These are phyloP conservation scores for Gaertneriomyces semiglobifer DNA, from an alignment of 192 early-diverging fungal genomes.

Conservation along the genomic window DNA sequence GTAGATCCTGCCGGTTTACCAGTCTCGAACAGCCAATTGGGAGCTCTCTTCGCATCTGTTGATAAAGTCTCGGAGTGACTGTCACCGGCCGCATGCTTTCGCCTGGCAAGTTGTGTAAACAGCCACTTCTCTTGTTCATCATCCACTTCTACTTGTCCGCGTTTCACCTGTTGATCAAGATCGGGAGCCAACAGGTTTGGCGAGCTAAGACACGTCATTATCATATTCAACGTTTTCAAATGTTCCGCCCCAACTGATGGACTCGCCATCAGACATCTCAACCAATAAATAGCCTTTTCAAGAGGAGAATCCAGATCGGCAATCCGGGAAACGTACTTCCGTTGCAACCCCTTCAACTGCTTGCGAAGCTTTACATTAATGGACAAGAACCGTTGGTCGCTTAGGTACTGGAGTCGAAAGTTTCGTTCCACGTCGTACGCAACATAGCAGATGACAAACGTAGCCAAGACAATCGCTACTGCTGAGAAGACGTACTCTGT, in stretches of 20 bases:
- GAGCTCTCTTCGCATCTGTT: constrained; percentile 5
- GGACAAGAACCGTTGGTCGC: constrained; percentile 41
- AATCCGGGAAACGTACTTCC: constrained; percentile 34
- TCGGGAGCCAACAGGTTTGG: constrained; percentile 54
- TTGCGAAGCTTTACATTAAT: constrained; percentile 46
- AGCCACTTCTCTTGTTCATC: constrained; percentile 57
- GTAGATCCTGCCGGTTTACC: background rate
- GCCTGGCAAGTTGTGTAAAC: constrained; percentile 45
- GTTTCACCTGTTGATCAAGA: constrained; percentile 48
- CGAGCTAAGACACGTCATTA: constrained; percentile 45
- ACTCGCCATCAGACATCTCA: constrained; percentile 43
- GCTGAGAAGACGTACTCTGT: constrained; percentile 29
- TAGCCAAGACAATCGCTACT: constrained; percentile 39
- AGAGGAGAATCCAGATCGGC: constrained; percentile 56
- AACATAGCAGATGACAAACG: constrained; percentile 38
- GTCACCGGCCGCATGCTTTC: constrained; percentile 18
- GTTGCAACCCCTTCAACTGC: constrained; percentile 48
- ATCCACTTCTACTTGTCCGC: constrained; percentile 52
- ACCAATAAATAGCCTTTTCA: constrained; percentile 49
- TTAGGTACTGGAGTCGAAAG: constrained; percentile 46
- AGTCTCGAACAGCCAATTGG: constrained; percentile 17
- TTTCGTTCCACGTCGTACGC: constrained; percentile 47
- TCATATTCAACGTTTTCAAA: constrained; percentile 40
- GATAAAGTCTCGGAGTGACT: constrained; percentile 11
- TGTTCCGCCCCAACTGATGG: constrained; percentile 36